Conservation (phyloP, 306 rosid genomes). For the Psophocarpus tetragonolobus region DNA sequence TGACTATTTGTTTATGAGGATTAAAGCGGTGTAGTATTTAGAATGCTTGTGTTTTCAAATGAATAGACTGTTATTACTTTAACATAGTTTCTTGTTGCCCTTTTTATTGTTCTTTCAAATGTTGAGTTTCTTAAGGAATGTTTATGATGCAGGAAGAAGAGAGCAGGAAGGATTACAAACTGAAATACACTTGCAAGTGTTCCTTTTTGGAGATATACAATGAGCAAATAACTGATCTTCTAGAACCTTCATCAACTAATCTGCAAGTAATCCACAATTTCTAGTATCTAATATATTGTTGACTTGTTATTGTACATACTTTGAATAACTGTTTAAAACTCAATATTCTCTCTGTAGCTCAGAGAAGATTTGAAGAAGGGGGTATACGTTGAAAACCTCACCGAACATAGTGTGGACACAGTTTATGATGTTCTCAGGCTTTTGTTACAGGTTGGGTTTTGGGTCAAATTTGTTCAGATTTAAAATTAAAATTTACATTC, state of each 20-base stretch:
- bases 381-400: slow-evolving; percentile 85
- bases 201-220: slow-evolving; percentile 94
- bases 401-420: slow-evolving; percentile 69
- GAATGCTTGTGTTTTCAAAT: slow-evolving; percentile 14
- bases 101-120: not conserved
- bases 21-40: slow-evolving; percentile 54
- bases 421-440: slow-evolving; percentile 85
- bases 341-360: slow-evolving; percentile 57
- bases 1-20: slow-evolving; percentile 73
- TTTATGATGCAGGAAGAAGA: slow-evolving; percentile 73
- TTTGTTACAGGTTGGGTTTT: slow-evolving; percentile 67
- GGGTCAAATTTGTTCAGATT: slow-evolving; percentile 17
- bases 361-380: slow-evolving; percentile 99
- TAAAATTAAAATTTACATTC: not conserved
- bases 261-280: slow-evolving; percentile 67
- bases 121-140: slow-evolving; percentile 28
- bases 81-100: not conserved
- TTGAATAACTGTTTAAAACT: not conserved
- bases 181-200: slow-evolving; percentile 90
- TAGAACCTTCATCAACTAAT: slow-evolving; percentile 89
- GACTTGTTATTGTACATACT: slow-evolving; percentile 11
- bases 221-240: slow-evolving; percentile 94
- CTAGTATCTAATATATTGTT: slow-evolving; percentile 22
- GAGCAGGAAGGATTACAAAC: slow-evolving; percentile 59
- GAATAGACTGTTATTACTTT: slow-evolving; percentile 14